Conservation (phyloP, 2,329 filamentous ascomycete genomes). For the Aspergillus fischeri region DNA sequence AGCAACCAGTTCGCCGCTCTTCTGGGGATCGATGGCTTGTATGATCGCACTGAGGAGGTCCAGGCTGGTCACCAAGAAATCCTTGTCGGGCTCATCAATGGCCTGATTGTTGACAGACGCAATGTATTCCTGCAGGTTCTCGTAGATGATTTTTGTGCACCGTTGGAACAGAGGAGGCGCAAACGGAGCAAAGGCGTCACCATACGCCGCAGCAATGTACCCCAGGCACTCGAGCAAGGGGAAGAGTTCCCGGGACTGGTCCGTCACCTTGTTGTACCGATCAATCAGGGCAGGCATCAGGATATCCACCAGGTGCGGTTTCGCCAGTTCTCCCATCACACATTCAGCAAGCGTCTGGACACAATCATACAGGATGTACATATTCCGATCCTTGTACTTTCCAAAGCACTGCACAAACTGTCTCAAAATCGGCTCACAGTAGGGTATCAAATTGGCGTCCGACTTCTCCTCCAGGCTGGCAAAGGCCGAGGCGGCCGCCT, state of each 20-base stretch:
- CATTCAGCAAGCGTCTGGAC: conserved; percentile 94
- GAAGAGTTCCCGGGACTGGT: conserved; percentile 90
- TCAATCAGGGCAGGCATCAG: conserved; percentile 91
- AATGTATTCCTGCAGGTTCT: conserved; percentile 78
- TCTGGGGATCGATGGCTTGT: conserved; percentile 72
- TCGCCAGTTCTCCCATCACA: conserved; percentile 76
- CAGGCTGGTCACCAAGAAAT: conserved; percentile 92
- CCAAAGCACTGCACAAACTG: conserved; percentile 91
- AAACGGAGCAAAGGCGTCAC: conserved; percentile 76
- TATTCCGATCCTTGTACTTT: conserved; percentile 97
- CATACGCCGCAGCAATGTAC: conserved; percentile 84
- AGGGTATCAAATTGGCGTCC: conserved; percentile 72
- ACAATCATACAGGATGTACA: conserved; percentile 98
- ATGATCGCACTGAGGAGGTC: conserved; percentile 91
- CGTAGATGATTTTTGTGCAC: conserved; percentile 86
- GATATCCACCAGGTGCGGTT: conserved; percentile 72
- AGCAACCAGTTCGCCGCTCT: conserved; percentile 72
- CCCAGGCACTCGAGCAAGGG: conserved; percentile 94
- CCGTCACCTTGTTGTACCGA: conserved; percentile 79
- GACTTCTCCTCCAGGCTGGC: conserved; percentile 94
- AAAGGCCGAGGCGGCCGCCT: conserved; percentile 92
- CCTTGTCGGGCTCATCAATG: conserved; percentile 83
- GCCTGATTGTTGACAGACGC: conserved; percentile 63
- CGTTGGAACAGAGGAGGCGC: conserved; percentile 80
- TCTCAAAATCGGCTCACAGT: conserved; percentile 82